Base-by-base conservation (phyloP, 257 asterid species). In the Solanum tarapatanum region DNA sequence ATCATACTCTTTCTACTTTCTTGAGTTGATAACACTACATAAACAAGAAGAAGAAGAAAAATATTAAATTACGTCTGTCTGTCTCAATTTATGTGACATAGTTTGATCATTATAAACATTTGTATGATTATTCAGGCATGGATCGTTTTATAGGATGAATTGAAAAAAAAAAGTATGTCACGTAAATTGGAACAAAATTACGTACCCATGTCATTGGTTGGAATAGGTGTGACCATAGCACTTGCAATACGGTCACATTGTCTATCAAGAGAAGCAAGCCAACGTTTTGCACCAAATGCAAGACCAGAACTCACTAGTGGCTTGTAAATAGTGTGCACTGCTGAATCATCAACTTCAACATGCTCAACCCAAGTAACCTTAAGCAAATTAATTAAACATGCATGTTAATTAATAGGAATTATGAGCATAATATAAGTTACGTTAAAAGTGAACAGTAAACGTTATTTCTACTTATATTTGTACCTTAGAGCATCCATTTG, bases 311-410 rank as follows among this genome's bases (percentile, higher is more conserved):
- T 77, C 9, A 95, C 88, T 17, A 95, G 69, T 23, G 97, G 93
- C 82, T 86, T 91, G 86, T 90, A 92, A n/a, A 94, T 88, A n/a
- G 39, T 51, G 12, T 91, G 90, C 85, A 69, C 75, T 11, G 51
- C 88, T 80, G 83, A 60, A 16, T 90, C 90, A 13, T 90, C 87
- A 23, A 92, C 93, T 79, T 91, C 93, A 1, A 92, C 94, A 89
- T 94, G 95, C 73, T 94, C 98, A 11, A 94, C 87, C 98, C 98
- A 94, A 26, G 88, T 91, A 2, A 94, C 90, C 96, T 94, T 36
- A 23, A 7, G 1, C 26, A 32, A 11, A 43, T 6, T 21, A 68
- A 28, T 68, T 5, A 30, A 77, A 39, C 35, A 77, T 7, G 68
- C 35, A 77, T 7, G 68, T 62, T 5, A 41, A 41, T 41, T 37